Evolutionary conservation across 768 basidiomycete genomes (phyloP).

Genomic region (Galerina sulciceps): DNA sequence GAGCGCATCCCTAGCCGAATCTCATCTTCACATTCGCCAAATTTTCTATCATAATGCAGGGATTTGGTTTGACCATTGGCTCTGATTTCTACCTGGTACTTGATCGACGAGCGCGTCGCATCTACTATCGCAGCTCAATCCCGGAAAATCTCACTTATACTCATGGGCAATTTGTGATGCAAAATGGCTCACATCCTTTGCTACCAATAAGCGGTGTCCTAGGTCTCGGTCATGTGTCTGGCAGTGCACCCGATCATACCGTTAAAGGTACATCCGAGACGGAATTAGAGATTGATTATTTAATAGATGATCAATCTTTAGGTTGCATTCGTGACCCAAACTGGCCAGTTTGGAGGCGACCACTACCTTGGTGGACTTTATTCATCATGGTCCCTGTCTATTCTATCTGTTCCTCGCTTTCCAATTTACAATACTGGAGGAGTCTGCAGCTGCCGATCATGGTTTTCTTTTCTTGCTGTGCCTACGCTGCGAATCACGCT

Average conservation of each 20-base stretch:
- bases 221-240: conserved; percentile 42
- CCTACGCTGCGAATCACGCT: conserved; percentile 72
- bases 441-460: conserved; percentile 77
- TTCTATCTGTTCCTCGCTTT: conserved; percentile 72
- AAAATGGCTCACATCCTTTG: conserved; percentile 48
- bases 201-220: conserved; percentile 46
- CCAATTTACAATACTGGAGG: conserved; percentile 74
- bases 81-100: conserved; percentile 81
- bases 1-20: conserved; percentile 17
- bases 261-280: conserved; percentile 41
- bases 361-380: conserved; percentile 82
- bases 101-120: conserved; percentile 56
- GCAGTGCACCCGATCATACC: conserved; percentile 45
- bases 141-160: conserved; percentile 44
- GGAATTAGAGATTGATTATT: conserved; percentile 22
- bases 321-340: conserved; percentile 76
- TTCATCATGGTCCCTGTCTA: conserved; percentile 79
- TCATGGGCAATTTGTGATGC: conserved; percentile 57
- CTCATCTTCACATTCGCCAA: not conserved
- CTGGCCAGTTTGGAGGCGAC: conserved; percentile 81
- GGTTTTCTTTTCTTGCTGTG: conserved; percentile 77
- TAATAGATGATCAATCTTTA: conserved; percentile 28
- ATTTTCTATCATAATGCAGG: conserved; percentile 41
- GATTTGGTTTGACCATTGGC: conserved; percentile 84
- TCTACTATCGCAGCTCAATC: conserved; percentile 52